Evolutionary conservation across 208 protist species (phyloP).

Genomic region (Trichomonas tenax): DNA sequence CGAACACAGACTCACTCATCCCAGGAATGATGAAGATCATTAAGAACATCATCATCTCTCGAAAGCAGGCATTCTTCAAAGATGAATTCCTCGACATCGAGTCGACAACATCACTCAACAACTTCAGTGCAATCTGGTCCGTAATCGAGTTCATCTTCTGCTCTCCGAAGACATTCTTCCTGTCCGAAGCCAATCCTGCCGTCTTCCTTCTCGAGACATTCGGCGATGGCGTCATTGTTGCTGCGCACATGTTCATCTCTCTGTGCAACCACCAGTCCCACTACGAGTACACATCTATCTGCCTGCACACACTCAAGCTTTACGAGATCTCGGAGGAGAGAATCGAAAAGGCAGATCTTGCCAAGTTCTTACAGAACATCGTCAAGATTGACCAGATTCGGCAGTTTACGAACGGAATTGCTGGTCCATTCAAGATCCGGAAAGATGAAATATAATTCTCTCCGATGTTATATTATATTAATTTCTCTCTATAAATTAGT

Average conservation of each 20-base stretch:
- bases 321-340: not conserved
- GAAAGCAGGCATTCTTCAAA: not conserved
- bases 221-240: not conserved
- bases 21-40: not conserved
- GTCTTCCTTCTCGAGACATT: not conserved
- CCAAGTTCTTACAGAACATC: not conserved
- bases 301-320: not conserved
- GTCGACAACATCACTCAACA: not conserved
- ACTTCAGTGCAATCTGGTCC: not conserved
- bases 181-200: not conserved
- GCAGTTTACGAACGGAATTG: not conserved
- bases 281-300: not conserved
- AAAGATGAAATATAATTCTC: not conserved
- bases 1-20: not conserved
- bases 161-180: not conserved
- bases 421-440: not conserved
- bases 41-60: not conserved
- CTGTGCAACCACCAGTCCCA: not conserved
- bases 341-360: not conserved
- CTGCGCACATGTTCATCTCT: not conserved
- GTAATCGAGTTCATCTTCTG: not conserved
- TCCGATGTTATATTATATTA: too few relatives aligned
- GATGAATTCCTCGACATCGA: not conserved
- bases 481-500: too few relatives aligned
- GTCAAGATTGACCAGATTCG: not conserved